Percentiles rank a stretch among this genome's conserved stretches.
Conservation (phyloP, 805 yeast genomes). For the Nakazawaea siamensis region DNA sequence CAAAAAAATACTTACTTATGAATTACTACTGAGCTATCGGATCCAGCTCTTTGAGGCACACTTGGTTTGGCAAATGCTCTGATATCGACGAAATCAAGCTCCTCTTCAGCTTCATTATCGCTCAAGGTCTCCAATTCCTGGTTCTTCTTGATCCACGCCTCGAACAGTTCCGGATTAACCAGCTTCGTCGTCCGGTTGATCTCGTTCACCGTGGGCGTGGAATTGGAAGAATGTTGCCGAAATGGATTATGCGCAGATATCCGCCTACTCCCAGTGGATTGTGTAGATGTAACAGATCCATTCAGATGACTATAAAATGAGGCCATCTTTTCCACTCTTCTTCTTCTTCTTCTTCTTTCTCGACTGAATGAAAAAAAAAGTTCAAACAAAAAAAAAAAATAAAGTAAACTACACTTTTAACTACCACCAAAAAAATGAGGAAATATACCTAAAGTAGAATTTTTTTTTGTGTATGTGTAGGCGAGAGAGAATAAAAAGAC, state of each 20-base stretch:
- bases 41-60: conserved; percentile 12
- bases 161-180: conserved; percentile 29
- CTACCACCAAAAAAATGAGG: too few relatives aligned
- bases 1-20: too few relatives aligned
- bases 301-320: conserved; percentile 22
- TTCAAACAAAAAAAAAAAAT: too few relatives aligned
- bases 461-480: too few relatives aligned
- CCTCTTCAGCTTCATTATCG: conserved; percentile 26
- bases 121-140: conserved; percentile 26
- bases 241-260: conserved; percentile 70
- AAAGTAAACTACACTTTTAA: too few relatives aligned
- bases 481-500: too few relatives aligned
- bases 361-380: too few relatives aligned
- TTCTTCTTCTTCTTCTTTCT: too few relatives aligned
- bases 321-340: neutral
- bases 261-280: conserved; percentile 29
- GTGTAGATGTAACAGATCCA: conserved; percentile 23
- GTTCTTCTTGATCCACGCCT: conserved; percentile 49
- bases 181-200: conserved; percentile 17
- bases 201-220: conserved; percentile 19
- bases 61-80: conserved; percentile 16
- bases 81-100: conserved; percentile 19
- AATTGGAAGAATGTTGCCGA: conserved; percentile 15
- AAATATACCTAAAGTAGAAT: too few relatives aligned
- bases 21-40: conserved; percentile 11